Conservation (phyloP, 257 asterid species). For the Paraleonurus japonicus region DNA sequence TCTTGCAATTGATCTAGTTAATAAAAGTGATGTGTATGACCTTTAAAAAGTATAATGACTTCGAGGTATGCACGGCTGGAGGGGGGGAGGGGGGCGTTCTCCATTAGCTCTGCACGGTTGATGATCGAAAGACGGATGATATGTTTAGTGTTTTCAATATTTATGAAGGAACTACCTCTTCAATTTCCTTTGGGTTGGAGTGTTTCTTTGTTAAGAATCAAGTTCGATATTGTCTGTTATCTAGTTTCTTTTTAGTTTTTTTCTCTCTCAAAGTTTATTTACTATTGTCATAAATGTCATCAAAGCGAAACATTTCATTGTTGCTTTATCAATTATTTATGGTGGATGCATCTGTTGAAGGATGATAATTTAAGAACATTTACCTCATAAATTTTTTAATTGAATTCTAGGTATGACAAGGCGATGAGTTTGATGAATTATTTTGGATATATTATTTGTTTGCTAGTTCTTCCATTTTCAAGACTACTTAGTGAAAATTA, state of each 20-base stretch:
- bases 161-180: background rate
- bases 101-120: background rate
- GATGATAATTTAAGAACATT: background rate
- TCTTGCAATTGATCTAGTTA: background rate
- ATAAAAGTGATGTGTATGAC: background rate
- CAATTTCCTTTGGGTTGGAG: background rate
- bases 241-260: background rate
- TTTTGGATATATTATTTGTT: background rate
- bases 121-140: background rate
- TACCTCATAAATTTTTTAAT: background rate
- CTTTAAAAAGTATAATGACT: background rate
- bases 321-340: slow-evolving; percentile 4
- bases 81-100: background rate
- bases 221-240: background rate
- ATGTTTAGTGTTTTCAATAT: background rate
- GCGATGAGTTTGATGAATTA: background rate
- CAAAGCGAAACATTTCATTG: background rate
- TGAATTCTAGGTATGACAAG: background rate
- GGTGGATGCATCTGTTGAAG: slow-evolving; percentile 13
- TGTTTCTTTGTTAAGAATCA: slow-evolving; percentile 1
- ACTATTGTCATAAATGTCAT: background rate
- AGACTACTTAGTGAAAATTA: background rate
- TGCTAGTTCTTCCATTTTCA: background rate
- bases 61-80: no score
- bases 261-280: no score